A percentile compares a stretch with the other conserved stretches of the same genome.
Evolutionary conservation across 208 protist species (phyloP).

Genomic region (Acanthamoeba castellanii): DNA sequence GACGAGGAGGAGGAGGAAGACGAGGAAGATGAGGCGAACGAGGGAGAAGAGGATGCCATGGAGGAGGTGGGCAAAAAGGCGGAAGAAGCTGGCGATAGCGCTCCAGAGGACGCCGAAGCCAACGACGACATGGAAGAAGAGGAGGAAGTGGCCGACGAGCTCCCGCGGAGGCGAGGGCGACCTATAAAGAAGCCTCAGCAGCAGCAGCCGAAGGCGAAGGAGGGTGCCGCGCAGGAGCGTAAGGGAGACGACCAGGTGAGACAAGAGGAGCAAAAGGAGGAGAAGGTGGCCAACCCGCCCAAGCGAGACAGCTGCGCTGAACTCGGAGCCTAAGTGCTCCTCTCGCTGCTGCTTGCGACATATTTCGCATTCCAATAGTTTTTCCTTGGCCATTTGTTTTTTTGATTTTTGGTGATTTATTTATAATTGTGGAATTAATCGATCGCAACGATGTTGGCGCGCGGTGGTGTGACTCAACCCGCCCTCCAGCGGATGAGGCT

Average conservation of each 20-base stretch:
- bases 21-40: neutral
- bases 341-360: too few relatives aligned
- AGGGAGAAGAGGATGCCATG: neutral
- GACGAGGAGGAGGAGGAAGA: neutral
- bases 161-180: neutral
- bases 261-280: too few relatives aligned
- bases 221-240: neutral
- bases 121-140: neutral
- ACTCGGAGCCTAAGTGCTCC: too few relatives aligned
- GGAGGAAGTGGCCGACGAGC: neutral
- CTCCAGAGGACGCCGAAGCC: neutral
- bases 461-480: neutral
- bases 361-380: too few relatives aligned
- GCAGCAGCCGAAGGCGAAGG: too few relatives aligned
- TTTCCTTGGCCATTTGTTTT: too few relatives aligned
- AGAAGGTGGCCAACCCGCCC: too few relatives aligned
- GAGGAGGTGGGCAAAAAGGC: neutral
- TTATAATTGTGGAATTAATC: too few relatives aligned
- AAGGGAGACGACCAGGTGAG: neutral
- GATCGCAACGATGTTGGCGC: too few relatives aligned
- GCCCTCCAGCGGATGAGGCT: too few relatives aligned
- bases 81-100: conserved; percentile 1
- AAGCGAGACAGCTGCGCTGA: too few relatives aligned
- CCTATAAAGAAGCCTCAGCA: neutral
- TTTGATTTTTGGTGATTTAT: too few relatives aligned